Percentiles rank a stretch among this genome's conserved stretches.
Conservation (phyloP, 805 yeast species). For the Saccharomyces paradoxus region DNA sequence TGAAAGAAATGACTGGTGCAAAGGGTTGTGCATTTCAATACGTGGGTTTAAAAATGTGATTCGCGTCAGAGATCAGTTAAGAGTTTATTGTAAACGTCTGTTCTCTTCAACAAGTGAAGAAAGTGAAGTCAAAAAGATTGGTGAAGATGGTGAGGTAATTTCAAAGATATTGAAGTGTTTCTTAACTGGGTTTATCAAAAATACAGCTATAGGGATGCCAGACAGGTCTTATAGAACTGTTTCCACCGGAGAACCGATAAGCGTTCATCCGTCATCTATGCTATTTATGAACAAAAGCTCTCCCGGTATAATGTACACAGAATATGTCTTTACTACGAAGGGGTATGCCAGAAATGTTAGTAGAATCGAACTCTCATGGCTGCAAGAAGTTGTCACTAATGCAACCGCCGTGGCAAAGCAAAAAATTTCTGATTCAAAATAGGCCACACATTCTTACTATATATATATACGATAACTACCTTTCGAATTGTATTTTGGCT, state of each 20-base stretch:
- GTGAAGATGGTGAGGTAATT: constrained; percentile 26
- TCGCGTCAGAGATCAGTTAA: constrained; percentile 67
- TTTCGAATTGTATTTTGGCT: neutral
- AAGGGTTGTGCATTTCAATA: constrained; percentile 61
- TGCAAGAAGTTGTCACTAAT: constrained; percentile 57
- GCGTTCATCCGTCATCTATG: constrained; percentile 85
- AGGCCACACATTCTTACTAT: neutral
- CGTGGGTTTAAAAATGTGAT: constrained; percentile 74
- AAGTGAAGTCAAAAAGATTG: constrained; percentile 8
- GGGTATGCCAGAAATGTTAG: constrained; percentile 91
- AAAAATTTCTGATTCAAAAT: constrained; percentile 1
- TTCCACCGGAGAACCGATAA: constrained; percentile 71
- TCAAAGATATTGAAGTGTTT: constrained; percentile 65
- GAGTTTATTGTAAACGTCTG: constrained; percentile 16
- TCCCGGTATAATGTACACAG: constrained; percentile 90
- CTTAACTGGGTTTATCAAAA: constrained; percentile 72
- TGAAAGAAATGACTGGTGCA: constrained; percentile 78
- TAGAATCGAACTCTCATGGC: constrained; percentile 72
- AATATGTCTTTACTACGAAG: constrained; percentile 85
- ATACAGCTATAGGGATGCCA: constrained; percentile 91
- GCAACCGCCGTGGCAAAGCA: constrained; percentile 14
- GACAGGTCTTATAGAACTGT: constrained; percentile 88
- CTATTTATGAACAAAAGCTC: constrained; percentile 65
- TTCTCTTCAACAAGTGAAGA: constrained; percentile 4
- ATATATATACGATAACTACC: neutral